A percentile compares a stretch with the other conserved stretches of the same genome.
Conservation (phyloP, 1,284 basidiomycete genomes). For the Mrakiaceae sp. region DNA sequence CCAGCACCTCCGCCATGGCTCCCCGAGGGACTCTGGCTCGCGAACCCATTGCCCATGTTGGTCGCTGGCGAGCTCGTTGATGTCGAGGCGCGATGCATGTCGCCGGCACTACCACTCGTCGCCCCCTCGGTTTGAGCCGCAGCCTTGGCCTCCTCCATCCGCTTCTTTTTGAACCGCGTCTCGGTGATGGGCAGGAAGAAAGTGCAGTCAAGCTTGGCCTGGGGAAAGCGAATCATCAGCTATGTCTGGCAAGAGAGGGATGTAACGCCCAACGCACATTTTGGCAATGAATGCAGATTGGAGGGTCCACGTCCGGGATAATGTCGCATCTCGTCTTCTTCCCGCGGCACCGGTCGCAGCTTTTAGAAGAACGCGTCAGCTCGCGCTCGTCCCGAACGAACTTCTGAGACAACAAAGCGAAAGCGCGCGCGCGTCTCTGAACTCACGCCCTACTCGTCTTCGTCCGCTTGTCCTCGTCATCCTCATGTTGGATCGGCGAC, state of each 20-base stretch:
- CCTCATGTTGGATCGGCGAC: not conserved
- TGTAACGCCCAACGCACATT: slow-evolving; percentile 2
- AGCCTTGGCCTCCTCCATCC: slow-evolving; percentile 53
- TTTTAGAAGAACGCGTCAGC: too few relatives aligned
- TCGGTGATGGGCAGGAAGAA: slow-evolving; percentile 97
- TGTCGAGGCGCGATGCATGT: not conserved
- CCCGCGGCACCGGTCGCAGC: slow-evolving; percentile 49
- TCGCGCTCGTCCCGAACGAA: not conserved
- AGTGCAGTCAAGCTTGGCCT: slow-evolving; percentile 83
- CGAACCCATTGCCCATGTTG: not conserved
- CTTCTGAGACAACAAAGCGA: slow-evolving; percentile 28
- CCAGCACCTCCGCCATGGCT: not conserved
- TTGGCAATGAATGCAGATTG: slow-evolving; percentile 34
- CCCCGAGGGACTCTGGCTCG: not conserved
- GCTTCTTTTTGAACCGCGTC: slow-evolving; percentile 94
- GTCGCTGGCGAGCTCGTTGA: not conserved
- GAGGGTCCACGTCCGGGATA: slow-evolving; percentile 22
- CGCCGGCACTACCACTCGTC: too few relatives aligned
- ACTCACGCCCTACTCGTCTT: slow-evolving; percentile 36
- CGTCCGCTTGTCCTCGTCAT: slow-evolving; percentile 3
- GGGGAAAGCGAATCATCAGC: slow-evolving; percentile 27
- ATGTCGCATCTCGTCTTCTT: slow-evolving; percentile 62
- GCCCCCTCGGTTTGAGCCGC: not conserved
- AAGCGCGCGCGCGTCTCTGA: too few relatives aligned
- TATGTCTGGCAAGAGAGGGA: not conserved